Conservation (phyloP, 139 green algal species). For the Chlorella sp. region DNA sequence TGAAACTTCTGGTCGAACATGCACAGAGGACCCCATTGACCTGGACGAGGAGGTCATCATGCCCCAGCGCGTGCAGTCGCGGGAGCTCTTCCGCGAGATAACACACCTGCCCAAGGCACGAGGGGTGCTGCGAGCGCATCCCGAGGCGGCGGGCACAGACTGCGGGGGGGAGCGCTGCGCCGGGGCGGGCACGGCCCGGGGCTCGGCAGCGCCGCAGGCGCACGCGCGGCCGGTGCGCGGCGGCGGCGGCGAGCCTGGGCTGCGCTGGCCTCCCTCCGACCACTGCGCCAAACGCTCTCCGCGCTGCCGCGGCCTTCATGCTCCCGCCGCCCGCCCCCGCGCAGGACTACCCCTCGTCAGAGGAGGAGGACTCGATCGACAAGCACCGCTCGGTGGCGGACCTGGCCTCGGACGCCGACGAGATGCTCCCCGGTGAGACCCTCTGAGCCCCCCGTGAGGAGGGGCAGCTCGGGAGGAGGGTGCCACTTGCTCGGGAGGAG, state of each 20-base stretch:
- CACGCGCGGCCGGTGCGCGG: not conserved
- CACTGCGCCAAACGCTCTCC: not conserved
- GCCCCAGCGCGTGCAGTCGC: constrained; percentile 3
- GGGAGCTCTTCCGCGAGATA: constrained; percentile 11
- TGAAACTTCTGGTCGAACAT: too few relatives aligned
- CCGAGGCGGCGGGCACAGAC: not conserved
- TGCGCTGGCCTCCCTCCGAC: not conserved
- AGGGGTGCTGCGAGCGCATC: not conserved
- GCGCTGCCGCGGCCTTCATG: not conserved
- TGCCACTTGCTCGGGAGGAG: too few relatives aligned
- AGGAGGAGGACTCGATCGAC: not conserved
- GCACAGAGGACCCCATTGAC: too few relatives aligned
- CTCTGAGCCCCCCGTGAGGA: too few relatives aligned
- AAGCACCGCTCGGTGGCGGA: constrained; percentile 12
- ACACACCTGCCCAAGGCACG: constrained; percentile 5
- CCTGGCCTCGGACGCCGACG: constrained; percentile 8
- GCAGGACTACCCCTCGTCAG: too few relatives aligned
- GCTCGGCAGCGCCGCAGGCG: not conserved
- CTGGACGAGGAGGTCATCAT: too few relatives aligned
- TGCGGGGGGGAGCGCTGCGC: not conserved
- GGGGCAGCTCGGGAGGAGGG: too few relatives aligned
- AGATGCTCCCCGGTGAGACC: constrained; percentile 19
- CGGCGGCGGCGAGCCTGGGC: not conserved
- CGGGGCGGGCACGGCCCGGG: not conserved
- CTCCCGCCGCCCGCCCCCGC: not conserved